A percentile compares a stretch with the other conserved stretches of the same genome.
phyloP scores from a whole-genome alignment of 140 eudicot genomes.

The Oenanthe javanica region DNA sequence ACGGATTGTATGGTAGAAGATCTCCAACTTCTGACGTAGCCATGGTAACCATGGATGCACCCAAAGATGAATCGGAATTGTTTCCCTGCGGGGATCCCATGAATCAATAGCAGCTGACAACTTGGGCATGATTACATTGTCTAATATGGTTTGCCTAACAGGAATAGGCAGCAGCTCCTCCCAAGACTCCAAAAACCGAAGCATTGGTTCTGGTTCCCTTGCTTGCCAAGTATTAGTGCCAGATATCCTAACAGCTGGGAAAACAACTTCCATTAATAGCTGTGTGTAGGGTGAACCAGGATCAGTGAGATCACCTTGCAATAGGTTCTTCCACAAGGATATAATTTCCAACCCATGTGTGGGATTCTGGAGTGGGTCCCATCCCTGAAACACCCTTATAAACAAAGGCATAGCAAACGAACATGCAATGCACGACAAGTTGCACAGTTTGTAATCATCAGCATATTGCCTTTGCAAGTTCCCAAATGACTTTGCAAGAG shows the following conservation, averaged over 20 bases:
- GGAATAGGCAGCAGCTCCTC: constrained; percentile 55
- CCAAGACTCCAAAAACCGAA: constrained; percentile 67
- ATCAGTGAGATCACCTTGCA: constrained; percentile 51
- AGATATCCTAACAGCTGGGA: constrained; percentile 73
- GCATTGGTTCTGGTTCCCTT: constrained; percentile 75
- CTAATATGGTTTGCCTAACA: constrained; percentile 58
- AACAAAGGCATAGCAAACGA: constrained; percentile 65
- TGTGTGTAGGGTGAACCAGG: constrained; percentile 56
- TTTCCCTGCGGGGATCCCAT: constrained; percentile 82
- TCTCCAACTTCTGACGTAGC: constrained; percentile 60
- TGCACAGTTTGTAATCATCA: constrained; percentile 60
- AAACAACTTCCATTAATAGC: constrained; percentile 80
- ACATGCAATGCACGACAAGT: constrained; percentile 66
- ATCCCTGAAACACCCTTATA: constrained; percentile 71
- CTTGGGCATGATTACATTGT: constrained; percentile 63
- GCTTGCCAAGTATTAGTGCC: constrained; percentile 91
- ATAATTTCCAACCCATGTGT: constrained; percentile 40
- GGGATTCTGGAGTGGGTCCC: constrained; percentile 77
- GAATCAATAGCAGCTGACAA: constrained; percentile 61
- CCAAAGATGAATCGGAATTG: constrained; percentile 80
- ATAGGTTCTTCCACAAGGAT: constrained; percentile 49
- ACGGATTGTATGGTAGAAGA: constrained; percentile 49
- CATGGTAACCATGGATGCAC: constrained; percentile 88
- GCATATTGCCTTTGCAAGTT: constrained; percentile 49
- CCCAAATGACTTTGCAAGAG: constrained; percentile 49